Percentiles rank a stretch among this genome's conserved stretches.
Evolutionary conservation across 2,329 filamentous ascomycete genomes (phyloP).

Genomic region (Coniella vitis): DNA sequence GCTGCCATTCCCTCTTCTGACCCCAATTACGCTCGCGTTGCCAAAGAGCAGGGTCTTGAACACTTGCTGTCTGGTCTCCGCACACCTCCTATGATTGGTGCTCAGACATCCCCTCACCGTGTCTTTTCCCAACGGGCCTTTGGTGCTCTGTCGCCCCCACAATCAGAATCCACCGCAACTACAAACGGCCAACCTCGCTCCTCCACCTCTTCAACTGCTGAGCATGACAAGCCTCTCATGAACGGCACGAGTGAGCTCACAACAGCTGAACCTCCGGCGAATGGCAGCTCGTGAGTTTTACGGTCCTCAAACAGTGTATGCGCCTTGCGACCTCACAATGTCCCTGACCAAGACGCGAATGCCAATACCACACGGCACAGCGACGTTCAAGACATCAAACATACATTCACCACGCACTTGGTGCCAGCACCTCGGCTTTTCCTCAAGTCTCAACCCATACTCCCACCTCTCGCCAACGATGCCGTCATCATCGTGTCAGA

Average conservation of each 20-base stretch:
- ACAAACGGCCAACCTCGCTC: constrained; percentile 18
- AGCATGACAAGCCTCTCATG: constrained; percentile 11
- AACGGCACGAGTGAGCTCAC: constrained; percentile 6
- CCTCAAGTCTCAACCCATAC: too few species aligned
- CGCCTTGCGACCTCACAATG: too few species aligned
- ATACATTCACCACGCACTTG: too few species aligned
- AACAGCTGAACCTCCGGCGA: background rate
- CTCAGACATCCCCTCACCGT: constrained; percentile 38
- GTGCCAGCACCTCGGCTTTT: too few species aligned
- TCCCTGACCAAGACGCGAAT: too few species aligned
- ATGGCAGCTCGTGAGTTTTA: constrained; percentile 1
- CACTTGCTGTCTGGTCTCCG: constrained; percentile 43
- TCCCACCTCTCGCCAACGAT: too few species aligned
- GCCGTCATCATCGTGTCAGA: too few species aligned
- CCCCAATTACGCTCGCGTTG: constrained; percentile 49
- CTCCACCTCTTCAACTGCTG: constrained; percentile 11
- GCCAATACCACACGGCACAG: too few species aligned
- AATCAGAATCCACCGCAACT: constrained; percentile 14
- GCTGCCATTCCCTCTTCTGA: constrained; percentile 47
- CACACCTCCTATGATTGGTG: constrained; percentile 40
- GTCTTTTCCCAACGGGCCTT: constrained; percentile 20
- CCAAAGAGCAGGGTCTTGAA: constrained; percentile 49
- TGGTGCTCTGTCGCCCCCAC: constrained; percentile 25
- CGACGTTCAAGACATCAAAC: too few species aligned
- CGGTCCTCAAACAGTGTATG: too few species aligned